Base-by-base conservation (phyloP, 345 rosid genomes). In the Populus davidiana region DNA sequence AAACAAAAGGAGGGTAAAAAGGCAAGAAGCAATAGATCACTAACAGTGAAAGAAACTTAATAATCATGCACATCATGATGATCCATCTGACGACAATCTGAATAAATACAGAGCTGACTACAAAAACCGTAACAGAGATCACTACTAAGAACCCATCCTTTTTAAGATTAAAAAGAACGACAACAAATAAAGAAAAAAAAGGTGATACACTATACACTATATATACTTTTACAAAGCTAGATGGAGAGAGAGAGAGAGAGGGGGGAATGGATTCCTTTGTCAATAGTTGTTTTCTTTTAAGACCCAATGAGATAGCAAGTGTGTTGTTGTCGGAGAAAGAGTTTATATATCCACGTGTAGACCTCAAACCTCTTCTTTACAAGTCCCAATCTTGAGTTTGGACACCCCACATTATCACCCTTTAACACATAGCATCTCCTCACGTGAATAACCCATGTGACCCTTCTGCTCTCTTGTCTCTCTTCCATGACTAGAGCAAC, bases 391-490 rank as follows among this genome's bases (percentile, higher is more conserved):
- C 74, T 75, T 65, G 33, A 65, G 35, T 31, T 31, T 39, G 82
- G 86, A 81, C 13, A 41, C 44, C 12, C 44, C 44, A 41, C 44
- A 41, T 2, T 41, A 41, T 18, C 87, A 87, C 82, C 78, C 79
- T 74, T 83, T 38, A 68, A 18, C 77, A 67, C 76, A 72, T 73
- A 56, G 84, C 81, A 82, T 86, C 91, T 80, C 83, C n/a, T 87
- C 96, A 88, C 94, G 91, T 91, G 96, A 90, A 78, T 68, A n/a
- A 38, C 87, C 89, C 91, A 90, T 81, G 96, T 90, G 89, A 84
- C 83, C 81, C 73, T 38, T 75, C 75, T 65, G 79, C 81, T 54
- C 70, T 50, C 78, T 59, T 75, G 78, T 79, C 82, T 74, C 69
- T 47, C 76, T 4, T 3, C 29, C 29, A 59, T 23, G 29, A 59